A percentile compares a stretch with the other conserved stretches of the same genome.
Conservation (phyloP, 2,329 filamentous ascomycete genomes). For the Blumeria hordei region DNA sequence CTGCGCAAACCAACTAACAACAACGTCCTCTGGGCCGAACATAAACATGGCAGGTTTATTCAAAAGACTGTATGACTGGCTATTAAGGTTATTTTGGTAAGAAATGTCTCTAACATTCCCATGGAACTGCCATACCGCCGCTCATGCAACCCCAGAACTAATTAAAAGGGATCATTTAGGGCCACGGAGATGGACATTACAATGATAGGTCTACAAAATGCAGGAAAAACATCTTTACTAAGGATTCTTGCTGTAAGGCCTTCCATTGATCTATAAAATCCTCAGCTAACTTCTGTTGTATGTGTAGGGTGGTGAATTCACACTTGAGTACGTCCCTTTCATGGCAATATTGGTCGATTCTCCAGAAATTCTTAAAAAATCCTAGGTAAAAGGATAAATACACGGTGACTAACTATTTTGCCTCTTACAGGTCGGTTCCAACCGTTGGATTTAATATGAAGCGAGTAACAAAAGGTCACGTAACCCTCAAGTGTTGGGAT, state of each 20-base stretch:
- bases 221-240: conserved; percentile 87
- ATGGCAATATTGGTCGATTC: too few relatives aligned
- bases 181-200: conserved; percentile 99
- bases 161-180: conserved; percentile 25
- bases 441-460: conserved; percentile 99
- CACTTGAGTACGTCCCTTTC: conserved; percentile 60
- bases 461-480: conserved; percentile 89
- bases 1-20: too few relatives aligned
- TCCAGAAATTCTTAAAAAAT: too few relatives aligned
- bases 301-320: conserved; percentile 81
- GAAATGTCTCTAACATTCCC: conserved; percentile 9
- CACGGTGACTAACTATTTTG: conserved; percentile 16
- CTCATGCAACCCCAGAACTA: conserved; percentile 2
- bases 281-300: conserved; percentile 1
- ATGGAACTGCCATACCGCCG: neutral
- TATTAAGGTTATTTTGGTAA: conserved; percentile 92
- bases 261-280: neutral
- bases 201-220: conserved; percentile 95
- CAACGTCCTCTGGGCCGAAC: too few relatives aligned
- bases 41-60: conserved; percentile 69
- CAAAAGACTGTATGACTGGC: conserved; percentile 90
- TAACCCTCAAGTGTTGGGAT: conserved; percentile 98
- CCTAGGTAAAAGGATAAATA: neutral
- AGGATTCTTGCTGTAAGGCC: conserved; percentile 75
- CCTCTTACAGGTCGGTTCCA: conserved; percentile 58